Evolutionary conservation across 441 rosid genomes (phyloP).

Genomic region (Croton setiger): DNA sequence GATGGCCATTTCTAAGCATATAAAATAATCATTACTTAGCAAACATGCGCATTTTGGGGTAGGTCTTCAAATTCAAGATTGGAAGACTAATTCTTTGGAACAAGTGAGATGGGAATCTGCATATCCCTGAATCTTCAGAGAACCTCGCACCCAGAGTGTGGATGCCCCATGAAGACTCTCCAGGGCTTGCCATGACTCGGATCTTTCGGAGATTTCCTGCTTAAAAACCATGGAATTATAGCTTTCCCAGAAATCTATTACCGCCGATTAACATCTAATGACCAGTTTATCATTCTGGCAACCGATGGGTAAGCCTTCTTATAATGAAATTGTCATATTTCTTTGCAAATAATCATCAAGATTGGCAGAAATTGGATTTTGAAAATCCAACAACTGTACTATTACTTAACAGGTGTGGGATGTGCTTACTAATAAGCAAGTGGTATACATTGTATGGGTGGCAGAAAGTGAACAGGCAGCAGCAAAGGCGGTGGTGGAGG

Average conservation of each 20-base stretch:
- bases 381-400: too few species aligned
- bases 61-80: conserved; percentile 27
- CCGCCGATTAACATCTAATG: conserved; percentile 46
- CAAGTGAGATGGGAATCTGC: conserved; percentile 70
- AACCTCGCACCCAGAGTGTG: conserved; percentile 79
- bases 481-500: conserved; percentile 60
- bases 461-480: conserved; percentile 43
- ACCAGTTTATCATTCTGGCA: conserved; percentile 68
- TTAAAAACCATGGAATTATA: conserved; percentile 65
- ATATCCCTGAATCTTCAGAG: conserved; percentile 65
- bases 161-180: conserved; percentile 67
- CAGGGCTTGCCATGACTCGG: conserved; percentile 90
- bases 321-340: too few species aligned
- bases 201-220: conserved; percentile 73
- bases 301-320: conserved; percentile 55
- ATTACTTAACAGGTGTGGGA: conserved; percentile 61
- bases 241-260: conserved; percentile 60
- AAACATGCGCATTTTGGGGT: conserved; percentile 24
- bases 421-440: conserved; percentile 67
- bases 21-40: conserved; percentile 22
- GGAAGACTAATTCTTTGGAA: conserved; percentile 16
- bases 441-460: conserved; percentile 42
- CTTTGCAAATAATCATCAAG: too few species aligned
- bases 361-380: too few species aligned
- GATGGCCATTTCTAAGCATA: conserved; percentile 26